Evolutionary conservation across 495 filamentous ascomycete genomes (phyloP), one percentile per base, ranked within the genome.

Genomic region (Aspergillus indologenus): DNA sequence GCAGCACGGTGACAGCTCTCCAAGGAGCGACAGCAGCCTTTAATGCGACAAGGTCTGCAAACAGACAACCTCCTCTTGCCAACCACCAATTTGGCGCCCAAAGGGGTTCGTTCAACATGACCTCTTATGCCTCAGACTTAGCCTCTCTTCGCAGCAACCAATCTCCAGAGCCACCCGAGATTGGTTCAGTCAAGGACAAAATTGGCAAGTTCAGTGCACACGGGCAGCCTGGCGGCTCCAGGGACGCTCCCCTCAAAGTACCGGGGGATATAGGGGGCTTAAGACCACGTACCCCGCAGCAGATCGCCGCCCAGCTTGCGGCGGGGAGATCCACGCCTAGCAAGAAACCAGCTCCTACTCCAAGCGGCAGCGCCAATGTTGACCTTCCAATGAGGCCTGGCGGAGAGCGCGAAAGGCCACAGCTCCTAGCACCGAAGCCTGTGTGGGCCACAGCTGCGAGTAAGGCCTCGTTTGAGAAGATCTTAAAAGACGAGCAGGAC

Each of bases 1-100:
- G 14, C 48, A 51, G 48, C 24, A 46, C 45, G 34, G 12, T 58
- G 17, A 56, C 61, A 31, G 75, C 75, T 7, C 56, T 73, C 45
- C 71, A 73, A 61, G 76, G 75, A 57, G 76, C 76, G 54, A 64
- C 69, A 29, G 61, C 68, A 18, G 76, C 76, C 46, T 79, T 77
- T 49, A 65, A 63, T 53, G 62, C 61, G 26, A n/a, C n/a, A n/a
- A 55, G 52, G 40, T 55, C 66, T 46, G 61, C 67, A 40, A 66
- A 59, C 58, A 56, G 51, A 44, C 22, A 49, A 12, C 49, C 61
- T 11, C 56, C 67, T 21, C 58, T 61, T 59, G 59, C 60, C 52
- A 66, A 20, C 22, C 53, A 61, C 21, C 59, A 51, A 51, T 45
- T 51, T 14, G 56, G 53, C 14, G 22, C 45, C 46, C 19, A 51